Evolutionary conservation across 2,329 filamentous ascomycete species (phyloP).

Genomic region (Cladosporium sp.): DNA sequence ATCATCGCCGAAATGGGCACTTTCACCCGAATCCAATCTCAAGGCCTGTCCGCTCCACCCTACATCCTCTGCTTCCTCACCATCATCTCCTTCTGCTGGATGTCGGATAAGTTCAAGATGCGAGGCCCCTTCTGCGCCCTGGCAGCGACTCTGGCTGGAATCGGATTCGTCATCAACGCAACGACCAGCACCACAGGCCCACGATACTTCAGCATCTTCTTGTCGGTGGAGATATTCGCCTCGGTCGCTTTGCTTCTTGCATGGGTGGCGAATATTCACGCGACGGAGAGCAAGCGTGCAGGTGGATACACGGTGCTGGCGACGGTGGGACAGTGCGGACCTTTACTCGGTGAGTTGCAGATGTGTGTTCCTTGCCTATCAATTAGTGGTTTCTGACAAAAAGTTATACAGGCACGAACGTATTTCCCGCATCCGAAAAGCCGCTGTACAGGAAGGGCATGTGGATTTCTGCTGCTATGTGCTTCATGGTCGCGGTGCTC

Average conservation of each 20-base stretch:
- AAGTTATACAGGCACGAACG: constrained; percentile 48
- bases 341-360: constrained; percentile 5
- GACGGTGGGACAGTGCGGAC: constrained; percentile 33
- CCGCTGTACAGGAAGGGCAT: constrained; percentile 53
- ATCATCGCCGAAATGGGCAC: constrained; percentile 54
- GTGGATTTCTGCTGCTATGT: constrained; percentile 58
- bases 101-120: constrained; percentile 35
- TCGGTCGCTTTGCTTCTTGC: constrained; percentile 33
- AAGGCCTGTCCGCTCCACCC: constrained; percentile 65
- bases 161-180: constrained; percentile 41
- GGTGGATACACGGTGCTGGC: constrained; percentile 36
- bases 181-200: constrained; percentile 31
- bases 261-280: constrained; percentile 37
- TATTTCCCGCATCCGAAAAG: constrained; percentile 52
- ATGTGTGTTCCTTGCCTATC: too few species aligned
- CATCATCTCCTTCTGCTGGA: constrained; percentile 33
- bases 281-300: constrained; percentile 35
- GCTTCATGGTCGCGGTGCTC: constrained; percentile 55
- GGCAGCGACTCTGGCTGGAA: constrained; percentile 32
- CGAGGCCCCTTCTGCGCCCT: constrained; percentile 38
- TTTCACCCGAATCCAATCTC: constrained; percentile 61
- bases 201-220: constrained; percentile 36
- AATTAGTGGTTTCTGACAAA: background rate
- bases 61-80: constrained; percentile 40
- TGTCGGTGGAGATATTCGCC: constrained; percentile 39